Base-by-base conservation (phyloP, 352 stramenopile species). In the Phytophthora citricola region DNA sequence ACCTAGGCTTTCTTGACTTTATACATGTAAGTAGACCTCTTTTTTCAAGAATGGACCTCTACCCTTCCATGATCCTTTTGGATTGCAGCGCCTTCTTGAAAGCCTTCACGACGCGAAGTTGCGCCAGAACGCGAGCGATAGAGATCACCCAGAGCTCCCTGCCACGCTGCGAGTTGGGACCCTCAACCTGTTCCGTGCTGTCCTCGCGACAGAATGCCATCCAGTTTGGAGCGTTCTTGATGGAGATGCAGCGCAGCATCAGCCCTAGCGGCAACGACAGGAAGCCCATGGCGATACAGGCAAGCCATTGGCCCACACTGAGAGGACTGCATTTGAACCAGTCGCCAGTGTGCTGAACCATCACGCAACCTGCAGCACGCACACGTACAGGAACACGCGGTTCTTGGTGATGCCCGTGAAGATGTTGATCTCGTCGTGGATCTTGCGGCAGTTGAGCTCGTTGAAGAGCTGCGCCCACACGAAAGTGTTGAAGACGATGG, bases 401-500 rank as follows among this genome's bases (percentile, higher is more conserved):
- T 99, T 99, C 32, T 87, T 86, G 15, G 84, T 73, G 41, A 99
- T 90, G 34, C 93, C 93, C 14, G 66, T 66, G 63, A 99, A 98
- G 34, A 98, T 92, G 76, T 99, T 99, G 75, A 93, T 96, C 54
- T 97, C 83, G 73, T 98, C 90, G 70, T 97, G 90, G 71, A 98
- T 97, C 68, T 86, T 83, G 51, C 78, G 78, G 26, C 60, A 63
- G 63, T 91, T 91, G 24, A 91, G 67, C 61, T 91, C 76, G 66
- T 91, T 91, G 71, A 91, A 99, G 14, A 99, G 85, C 81, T 98
- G 93, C 39, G 92, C 87, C 78, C 98, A 98, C 14, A 99, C 96
- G 76, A 99, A 99, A 34, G 92, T 91, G 79, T 99, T 99, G 83
- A 99, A 99, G 61, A 99, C 71, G 44, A 98, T 90, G 31, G 95